Percentiles rank a stretch among this genome's conserved stretches.
Evolutionary conservation across 2,329 filamentous ascomycete species (phyloP).

Genomic region (Alternaria ethzedia): DNA sequence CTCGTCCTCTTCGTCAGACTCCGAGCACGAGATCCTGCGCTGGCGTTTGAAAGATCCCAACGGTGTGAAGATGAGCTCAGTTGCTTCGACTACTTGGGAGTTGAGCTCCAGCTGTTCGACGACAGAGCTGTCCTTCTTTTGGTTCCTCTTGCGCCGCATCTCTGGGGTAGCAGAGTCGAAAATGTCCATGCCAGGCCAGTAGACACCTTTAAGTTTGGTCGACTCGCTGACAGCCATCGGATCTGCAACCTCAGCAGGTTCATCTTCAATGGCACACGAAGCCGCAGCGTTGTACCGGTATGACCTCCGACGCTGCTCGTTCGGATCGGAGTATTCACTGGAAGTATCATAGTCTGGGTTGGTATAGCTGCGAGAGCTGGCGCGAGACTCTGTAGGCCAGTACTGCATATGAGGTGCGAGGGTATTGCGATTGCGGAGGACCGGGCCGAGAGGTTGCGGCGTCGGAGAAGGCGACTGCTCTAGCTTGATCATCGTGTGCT

Average conservation of each 20-base stretch:
- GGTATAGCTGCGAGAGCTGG: slow-evolving; percentile 46
- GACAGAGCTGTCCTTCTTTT: slow-evolving; percentile 77
- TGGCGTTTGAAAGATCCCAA: slow-evolving; percentile 51
- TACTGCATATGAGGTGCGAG: slow-evolving; percentile 48
- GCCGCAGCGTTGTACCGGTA: slow-evolving; percentile 30
- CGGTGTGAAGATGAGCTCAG: slow-evolving; percentile 67
- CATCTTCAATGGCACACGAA: slow-evolving; percentile 43
- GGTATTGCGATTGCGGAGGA: slow-evolving; percentile 37
- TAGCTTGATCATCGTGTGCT: slow-evolving; percentile 44
- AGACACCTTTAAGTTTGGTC: slow-evolving; percentile 71
- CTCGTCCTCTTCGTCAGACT: slow-evolving; percentile 49
- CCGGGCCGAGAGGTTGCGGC: slow-evolving; percentile 30
- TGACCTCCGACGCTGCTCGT: slow-evolving; percentile 25
- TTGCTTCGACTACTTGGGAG: slow-evolving; percentile 68
- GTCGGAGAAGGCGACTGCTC: slow-evolving; percentile 42
- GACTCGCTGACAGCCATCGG: slow-evolving; percentile 45
- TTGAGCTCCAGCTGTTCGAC: slow-evolving; percentile 69
- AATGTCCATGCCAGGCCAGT: slow-evolving; percentile 80
- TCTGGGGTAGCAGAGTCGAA: slow-evolving; percentile 79
- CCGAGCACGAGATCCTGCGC: slow-evolving; percentile 54
- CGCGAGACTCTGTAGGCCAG: slow-evolving; percentile 45
- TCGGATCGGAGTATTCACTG: slow-evolving; percentile 46
- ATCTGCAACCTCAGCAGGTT: slow-evolving; percentile 29
- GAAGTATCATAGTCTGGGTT: slow-evolving; percentile 47
- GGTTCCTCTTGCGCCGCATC: slow-evolving; percentile 76